Conservation (phyloP, 352 stramenopile species). For the Phytophthora litchii region DNA sequence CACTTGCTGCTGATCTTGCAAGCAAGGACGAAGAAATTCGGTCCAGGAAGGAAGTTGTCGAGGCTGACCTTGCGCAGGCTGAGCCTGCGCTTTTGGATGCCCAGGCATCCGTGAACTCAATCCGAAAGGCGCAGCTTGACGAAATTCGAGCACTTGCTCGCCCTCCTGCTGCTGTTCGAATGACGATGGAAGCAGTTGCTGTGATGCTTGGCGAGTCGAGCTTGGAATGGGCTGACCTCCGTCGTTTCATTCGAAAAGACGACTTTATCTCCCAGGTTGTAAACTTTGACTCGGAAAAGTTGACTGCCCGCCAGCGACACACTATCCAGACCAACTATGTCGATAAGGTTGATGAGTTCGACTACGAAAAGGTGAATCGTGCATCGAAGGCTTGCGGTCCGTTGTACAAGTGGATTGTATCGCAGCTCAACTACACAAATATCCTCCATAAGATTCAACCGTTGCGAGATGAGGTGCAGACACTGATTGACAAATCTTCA, state of each 20-base stretch:
- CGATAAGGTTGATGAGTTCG: conserved; percentile 89
- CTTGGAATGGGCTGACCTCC: conserved; percentile 97
- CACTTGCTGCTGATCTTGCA: conserved; percentile 94
- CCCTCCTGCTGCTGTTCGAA: conserved; percentile 95
- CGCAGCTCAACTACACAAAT: conserved; percentile 98
- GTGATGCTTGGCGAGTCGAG: conserved; percentile 98
- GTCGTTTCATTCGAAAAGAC: conserved; percentile 96
- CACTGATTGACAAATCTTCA: conserved; percentile 94
- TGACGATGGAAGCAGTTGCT: conserved; percentile 97
- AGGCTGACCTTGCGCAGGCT: conserved; percentile 96
- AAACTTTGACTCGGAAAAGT: conserved; percentile 98
- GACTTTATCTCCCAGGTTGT: conserved; percentile 99
- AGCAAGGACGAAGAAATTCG: conserved; percentile 96
- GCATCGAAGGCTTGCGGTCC: conserved; percentile 98
- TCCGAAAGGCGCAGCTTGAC: conserved; percentile 99
- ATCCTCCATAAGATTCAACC: conserved; percentile 99
- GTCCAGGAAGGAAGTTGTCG: conserved; percentile 93
- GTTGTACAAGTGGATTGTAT: conserved; percentile 99
- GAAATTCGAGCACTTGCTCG: conserved; percentile 97
- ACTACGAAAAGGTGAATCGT: conserved; percentile 93
- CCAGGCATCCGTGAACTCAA: conserved; percentile 96
- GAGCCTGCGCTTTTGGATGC: conserved; percentile 98
- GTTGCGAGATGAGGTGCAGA: conserved; percentile 97
- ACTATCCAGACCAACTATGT: conserved; percentile 97
- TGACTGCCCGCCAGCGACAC: conserved; percentile 94